phyloP scores from a whole-genome alignment of 2,329 filamentous ascomycete genomes.

The Lithohypha guttulata region DNA sequence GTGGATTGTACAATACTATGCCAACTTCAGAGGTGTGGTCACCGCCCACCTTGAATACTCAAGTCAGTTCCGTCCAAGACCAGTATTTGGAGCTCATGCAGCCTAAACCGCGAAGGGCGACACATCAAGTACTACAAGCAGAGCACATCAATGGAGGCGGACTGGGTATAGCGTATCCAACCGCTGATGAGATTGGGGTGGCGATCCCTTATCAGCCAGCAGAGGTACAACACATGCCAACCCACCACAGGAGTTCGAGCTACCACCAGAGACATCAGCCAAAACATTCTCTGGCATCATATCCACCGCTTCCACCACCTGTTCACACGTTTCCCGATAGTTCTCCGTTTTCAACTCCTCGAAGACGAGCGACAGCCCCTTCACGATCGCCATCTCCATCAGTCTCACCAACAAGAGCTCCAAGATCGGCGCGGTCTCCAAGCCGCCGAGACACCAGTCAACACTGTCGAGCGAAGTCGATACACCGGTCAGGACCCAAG shows the following conservation, averaged over 20 bases:
- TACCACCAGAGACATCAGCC: neutral
- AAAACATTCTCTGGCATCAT: slow-evolving; percentile 25
- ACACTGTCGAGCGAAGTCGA: slow-evolving; percentile 30
- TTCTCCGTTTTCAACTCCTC: slow-evolving; percentile 25
- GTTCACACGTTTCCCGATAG: slow-evolving; percentile 31
- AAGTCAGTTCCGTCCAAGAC: slow-evolving; percentile 27
- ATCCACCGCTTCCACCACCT: slow-evolving; percentile 29
- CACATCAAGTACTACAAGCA: slow-evolving; percentile 17
- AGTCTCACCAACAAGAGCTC: slow-evolving; percentile 29
- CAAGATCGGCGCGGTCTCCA: slow-evolving; percentile 24
- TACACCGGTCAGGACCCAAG: slow-evolving; percentile 30
- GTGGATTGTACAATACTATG: slow-evolving; percentile 6
- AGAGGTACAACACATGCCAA: neutral
- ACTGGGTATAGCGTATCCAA: slow-evolving; percentile 15
- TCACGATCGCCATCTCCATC: slow-evolving; percentile 29
- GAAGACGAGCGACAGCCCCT: slow-evolving; percentile 19
- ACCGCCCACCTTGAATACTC: slow-evolving; percentile 24
- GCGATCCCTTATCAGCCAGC: slow-evolving; percentile 14
- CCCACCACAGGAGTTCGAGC: neutral
- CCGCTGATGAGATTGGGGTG: slow-evolving; percentile 23
- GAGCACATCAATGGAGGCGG: slow-evolving; percentile 6
- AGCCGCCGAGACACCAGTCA: slow-evolving; percentile 23
- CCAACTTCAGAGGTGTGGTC: slow-evolving; percentile 32
- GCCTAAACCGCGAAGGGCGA: slow-evolving; percentile 15
- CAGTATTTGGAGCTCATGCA: slow-evolving; percentile 15